These are phyloP conservation scores for Entomortierella parvispora DNA, from an alignment of 192 early-diverging fungal species.

Conservation along the genomic window DNA sequence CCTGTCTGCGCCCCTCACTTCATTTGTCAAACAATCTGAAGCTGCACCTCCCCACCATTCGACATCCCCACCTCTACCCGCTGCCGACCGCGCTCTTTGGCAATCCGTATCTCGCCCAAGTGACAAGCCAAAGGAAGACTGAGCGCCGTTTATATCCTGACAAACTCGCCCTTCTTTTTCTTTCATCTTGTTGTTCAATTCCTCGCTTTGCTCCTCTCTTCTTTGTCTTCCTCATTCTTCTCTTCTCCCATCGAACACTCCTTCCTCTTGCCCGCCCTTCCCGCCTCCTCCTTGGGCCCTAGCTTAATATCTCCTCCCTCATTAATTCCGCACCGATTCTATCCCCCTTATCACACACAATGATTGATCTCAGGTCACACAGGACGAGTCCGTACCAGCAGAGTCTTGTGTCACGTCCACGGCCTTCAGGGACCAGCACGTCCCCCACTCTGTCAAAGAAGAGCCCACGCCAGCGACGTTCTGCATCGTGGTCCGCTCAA, in stretches of 20 bases:
- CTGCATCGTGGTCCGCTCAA: neutral
- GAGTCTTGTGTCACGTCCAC: conserved; percentile 38
- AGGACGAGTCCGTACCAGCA: conserved; percentile 31
- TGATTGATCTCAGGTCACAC: conserved; percentile 51
- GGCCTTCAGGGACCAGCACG: conserved; percentile 2
- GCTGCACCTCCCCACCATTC: no score
- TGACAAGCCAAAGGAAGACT: neutral
- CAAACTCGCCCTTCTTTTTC: conserved; percentile 5
- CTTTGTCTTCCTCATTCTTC: neutral
- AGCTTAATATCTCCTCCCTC: neutral
- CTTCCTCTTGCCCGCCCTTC: neutral
- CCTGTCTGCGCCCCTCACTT: no score
- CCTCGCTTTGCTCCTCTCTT: neutral
- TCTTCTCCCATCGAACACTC: neutral
- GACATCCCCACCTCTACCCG: no score
- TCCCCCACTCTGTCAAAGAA: neutral
- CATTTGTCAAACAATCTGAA: no score
- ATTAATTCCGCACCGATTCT: neutral
- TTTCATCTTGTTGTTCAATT: neutral
- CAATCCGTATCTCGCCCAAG: conserved; percentile 13
- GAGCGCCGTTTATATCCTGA: neutral
- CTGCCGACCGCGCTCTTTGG: no score
- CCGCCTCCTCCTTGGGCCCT: neutral
- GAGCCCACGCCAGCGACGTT: neutral
- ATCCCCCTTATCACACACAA: neutral